Percentiles rank a stretch among this genome's conserved stretches.
These are phyloP conservation scores for Lipomyces lipofer DNA, from an alignment of 805 yeast species.

Conservation along the genomic window DNA sequence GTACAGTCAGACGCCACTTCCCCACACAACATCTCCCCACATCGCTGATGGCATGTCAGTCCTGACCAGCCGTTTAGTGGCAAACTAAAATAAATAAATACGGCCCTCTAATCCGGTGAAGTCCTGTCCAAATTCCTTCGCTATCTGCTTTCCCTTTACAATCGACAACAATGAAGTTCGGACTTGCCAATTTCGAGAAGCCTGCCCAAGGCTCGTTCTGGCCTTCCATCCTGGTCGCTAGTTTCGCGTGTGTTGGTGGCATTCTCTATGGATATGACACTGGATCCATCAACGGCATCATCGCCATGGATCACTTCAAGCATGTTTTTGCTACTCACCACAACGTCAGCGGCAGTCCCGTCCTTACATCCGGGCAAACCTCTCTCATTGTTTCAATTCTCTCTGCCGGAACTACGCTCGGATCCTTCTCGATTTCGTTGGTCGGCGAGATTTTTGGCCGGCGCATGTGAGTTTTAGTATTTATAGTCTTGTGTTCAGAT, in stretches of 20 bases:
- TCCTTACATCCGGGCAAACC: slow-evolving; percentile 5
- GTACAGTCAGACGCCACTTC: too few species aligned
- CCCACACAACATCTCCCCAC: too few species aligned
- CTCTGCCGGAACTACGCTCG: slow-evolving; percentile 84
- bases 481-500: background rate
- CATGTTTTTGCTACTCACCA: background rate
- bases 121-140: too few species aligned
- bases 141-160: too few species aligned
- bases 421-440: slow-evolving; percentile 63
- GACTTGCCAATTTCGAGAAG: background rate
- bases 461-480: slow-evolving; percentile 43
- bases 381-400: slow-evolving; percentile 74
- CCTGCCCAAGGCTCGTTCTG: background rate
- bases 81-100: too few species aligned
- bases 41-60: too few species aligned
- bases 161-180: background rate
- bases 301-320: slow-evolving; percentile 55
- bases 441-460: slow-evolving; percentile 75
- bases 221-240: slow-evolving; percentile 64
- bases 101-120: too few species aligned
- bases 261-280: slow-evolving; percentile 87
- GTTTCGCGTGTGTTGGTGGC: slow-evolving; percentile 87
- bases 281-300: slow-evolving; percentile 73
- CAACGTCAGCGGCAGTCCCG: background rate
- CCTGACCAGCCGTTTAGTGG: too few species aligned